These are phyloP conservation scores for Diplodia sapinea DNA, from an alignment of 2,329 filamentous ascomycete species.

Conservation along the genomic window DNA sequence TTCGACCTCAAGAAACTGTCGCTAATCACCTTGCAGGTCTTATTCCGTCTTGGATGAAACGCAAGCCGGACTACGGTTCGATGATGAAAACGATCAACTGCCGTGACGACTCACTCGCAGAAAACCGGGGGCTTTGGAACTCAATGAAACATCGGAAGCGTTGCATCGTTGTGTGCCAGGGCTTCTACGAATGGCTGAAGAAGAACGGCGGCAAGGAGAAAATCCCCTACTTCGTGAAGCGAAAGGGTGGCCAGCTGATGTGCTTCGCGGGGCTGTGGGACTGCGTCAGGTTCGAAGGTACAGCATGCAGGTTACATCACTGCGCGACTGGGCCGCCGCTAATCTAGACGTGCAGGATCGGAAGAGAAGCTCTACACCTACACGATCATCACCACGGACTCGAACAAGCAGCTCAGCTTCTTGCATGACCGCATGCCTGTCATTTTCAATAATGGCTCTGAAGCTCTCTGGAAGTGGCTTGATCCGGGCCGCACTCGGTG, in stretches of 20 bases:
- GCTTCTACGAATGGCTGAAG: constrained; percentile 96
- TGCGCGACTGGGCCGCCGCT: constrained; percentile 34
- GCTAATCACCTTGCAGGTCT: constrained; percentile 58
- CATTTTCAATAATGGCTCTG: constrained; percentile 77
- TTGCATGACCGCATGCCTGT: constrained; percentile 97
- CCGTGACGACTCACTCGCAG: constrained; percentile 81
- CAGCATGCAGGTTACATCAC: constrained; percentile 33
- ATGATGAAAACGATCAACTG: constrained; percentile 94
- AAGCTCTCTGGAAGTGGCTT: constrained; percentile 75
- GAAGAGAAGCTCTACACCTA: constrained; percentile 82
- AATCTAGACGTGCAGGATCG: constrained; percentile 53
- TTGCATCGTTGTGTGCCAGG: constrained; percentile 85
- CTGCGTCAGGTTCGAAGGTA: constrained; percentile 78
- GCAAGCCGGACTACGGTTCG: constrained; percentile 75
- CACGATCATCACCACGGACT: constrained; percentile 89
- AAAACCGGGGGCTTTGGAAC: constrained; percentile 84
- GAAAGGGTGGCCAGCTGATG: constrained; percentile 83
- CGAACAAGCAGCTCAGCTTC: constrained; percentile 81
- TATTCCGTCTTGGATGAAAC: constrained; percentile 91
- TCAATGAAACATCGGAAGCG: constrained; percentile 88
- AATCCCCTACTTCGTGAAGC: constrained; percentile 81
- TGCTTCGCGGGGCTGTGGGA: constrained; percentile 94
- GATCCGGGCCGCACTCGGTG: constrained; percentile 75
- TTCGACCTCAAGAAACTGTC: neutral
- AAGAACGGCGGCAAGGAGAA: constrained; percentile 77